A percentile compares a stretch with the other conserved stretches of the same genome.
phyloP scores from a whole-genome alignment of 2,329 filamentous ascomycete species.

The Penicillium vulpinum region DNA sequence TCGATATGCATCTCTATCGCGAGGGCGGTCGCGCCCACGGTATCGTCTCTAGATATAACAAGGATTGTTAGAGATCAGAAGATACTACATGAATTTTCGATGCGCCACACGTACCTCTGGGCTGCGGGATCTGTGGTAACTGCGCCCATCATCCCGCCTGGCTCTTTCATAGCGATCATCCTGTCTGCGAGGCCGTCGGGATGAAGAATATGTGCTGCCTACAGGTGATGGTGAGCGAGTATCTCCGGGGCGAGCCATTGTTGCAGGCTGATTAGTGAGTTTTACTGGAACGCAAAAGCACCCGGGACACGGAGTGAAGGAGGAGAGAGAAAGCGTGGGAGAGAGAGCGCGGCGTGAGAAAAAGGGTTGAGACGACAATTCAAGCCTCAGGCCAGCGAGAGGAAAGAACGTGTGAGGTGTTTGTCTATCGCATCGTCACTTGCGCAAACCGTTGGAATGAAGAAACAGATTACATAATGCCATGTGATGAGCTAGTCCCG shows the following conservation, averaged over 20 bases:
- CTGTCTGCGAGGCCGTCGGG: constrained; percentile 61
- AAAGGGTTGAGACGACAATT: not conserved
- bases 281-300: constrained; percentile 44
- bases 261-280: constrained; percentile 55
- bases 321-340: constrained; percentile 8
- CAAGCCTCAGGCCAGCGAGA: not conserved
- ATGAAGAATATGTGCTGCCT: constrained; percentile 77
- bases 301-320: constrained; percentile 19
- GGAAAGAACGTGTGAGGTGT: not conserved
- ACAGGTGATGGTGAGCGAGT: constrained; percentile 88
- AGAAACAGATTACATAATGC: not conserved
- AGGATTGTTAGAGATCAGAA: constrained; percentile 13
- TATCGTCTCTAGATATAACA: constrained; percentile 52
- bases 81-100: not conserved
- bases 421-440: constrained; percentile 1
- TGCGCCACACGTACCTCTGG: constrained; percentile 46
- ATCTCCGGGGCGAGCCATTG: constrained; percentile 62
- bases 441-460: not conserved
- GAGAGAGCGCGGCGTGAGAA: not conserved
- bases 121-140: constrained; percentile 49
- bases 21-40: constrained; percentile 53
- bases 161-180: constrained; percentile 55
- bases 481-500: constrained; percentile 7
- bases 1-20: constrained; percentile 60
- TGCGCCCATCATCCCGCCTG: constrained; percentile 53